Evolutionary conservation across 495 filamentous ascomycete species (phyloP).

Genomic region (Cercophora samala): DNA sequence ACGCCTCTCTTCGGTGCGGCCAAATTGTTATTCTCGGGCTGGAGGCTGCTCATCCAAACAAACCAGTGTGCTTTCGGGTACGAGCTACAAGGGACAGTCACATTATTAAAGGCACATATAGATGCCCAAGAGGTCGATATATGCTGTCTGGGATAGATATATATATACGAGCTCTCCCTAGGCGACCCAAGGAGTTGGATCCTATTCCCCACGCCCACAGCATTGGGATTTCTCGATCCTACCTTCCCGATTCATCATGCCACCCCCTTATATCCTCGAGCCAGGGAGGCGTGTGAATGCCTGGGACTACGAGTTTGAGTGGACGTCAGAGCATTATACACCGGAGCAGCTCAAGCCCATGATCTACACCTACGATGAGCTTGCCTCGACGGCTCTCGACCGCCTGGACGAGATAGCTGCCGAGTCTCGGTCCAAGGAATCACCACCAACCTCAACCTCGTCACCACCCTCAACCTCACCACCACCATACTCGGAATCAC

Average conservation of each 20-base stretch:
- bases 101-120: not conserved
- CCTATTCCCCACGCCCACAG: not conserved
- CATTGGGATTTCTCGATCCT: not conserved
- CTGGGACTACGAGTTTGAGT: constrained; percentile 70
- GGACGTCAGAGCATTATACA: constrained; percentile 63
- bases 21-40: not conserved
- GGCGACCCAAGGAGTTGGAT: not conserved
- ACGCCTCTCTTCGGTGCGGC: not conserved
- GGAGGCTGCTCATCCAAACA: not conserved
- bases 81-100: not conserved
- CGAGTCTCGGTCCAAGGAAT: not conserved
- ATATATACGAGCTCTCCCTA: not conserved
- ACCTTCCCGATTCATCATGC: not conserved
- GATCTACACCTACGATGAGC: constrained; percentile 62
- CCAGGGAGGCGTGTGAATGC: constrained; percentile 27
- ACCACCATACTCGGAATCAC: not conserved
- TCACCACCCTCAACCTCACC: not conserved
- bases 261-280: not conserved
- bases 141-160: not conserved
- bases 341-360: constrained; percentile 57
- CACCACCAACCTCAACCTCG: not conserved
- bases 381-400: constrained; percentile 63
- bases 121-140: not conserved
- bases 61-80: not conserved
- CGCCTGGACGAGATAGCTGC: not conserved